Percentiles rank a stretch among this genome's conserved stretches.
Conservation (phyloP, 2,329 filamentous ascomycete species). For the Botrytis pseudocinerea region DNA sequence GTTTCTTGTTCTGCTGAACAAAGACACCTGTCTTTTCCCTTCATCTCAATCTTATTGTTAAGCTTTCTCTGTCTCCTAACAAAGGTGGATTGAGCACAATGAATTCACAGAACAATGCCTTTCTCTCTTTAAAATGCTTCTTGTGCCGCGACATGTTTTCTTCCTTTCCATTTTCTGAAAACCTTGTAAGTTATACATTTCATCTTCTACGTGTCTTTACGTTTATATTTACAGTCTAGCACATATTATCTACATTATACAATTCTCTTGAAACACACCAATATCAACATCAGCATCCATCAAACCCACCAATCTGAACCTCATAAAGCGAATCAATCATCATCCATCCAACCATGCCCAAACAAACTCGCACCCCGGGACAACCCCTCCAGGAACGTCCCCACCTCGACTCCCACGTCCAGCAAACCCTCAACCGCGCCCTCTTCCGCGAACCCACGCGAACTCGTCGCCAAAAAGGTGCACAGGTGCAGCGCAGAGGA, state of each 20-base stretch:
- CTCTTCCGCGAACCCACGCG: background rate
- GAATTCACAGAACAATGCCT: background rate
- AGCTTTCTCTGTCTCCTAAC: background rate
- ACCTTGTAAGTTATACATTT: background rate
- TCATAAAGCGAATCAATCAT: background rate
- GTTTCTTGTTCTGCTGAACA: background rate
- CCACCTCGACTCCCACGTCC: background rate
- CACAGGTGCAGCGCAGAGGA: background rate
- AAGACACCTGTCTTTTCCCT: background rate
- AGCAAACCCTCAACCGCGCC: background rate
- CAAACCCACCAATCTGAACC: background rate
- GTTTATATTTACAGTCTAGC: background rate
- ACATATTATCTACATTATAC: background rate
- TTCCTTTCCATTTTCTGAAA: background rate
- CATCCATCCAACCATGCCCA: background rate
- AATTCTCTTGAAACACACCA: background rate
- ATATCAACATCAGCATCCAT: background rate
- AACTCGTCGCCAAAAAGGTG: background rate
- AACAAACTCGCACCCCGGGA: background rate
- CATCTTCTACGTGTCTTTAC: background rate
- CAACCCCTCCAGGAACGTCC: conserved; percentile 4
- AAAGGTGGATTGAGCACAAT: background rate
- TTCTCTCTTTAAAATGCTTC: background rate
- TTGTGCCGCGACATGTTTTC: background rate
- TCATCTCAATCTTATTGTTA: background rate